Percentiles rank a stretch among this genome's conserved stretches.
phyloP scores from a whole-genome alignment of 306 rosid genomes.

The Sphenostylis stenocarpa region DNA sequence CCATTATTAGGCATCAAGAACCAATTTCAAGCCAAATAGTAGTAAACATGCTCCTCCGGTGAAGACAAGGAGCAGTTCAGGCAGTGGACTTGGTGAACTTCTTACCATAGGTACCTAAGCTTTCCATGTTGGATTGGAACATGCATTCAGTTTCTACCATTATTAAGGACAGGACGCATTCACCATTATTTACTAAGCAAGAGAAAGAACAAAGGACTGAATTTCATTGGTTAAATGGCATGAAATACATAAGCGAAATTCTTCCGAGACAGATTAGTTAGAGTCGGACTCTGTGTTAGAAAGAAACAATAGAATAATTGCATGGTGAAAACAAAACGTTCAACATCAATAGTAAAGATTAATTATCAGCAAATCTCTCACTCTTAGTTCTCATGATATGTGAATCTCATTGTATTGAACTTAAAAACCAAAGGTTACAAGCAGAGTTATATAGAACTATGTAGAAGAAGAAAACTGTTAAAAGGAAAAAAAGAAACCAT shows the following conservation, averaged over 20 bases:
- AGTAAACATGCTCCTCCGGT: neutral
- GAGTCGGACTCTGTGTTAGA: neutral
- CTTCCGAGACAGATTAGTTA: neutral
- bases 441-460: too few species aligned
- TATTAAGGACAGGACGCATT: neutral
- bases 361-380: constrained; percentile 18
- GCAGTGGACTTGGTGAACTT: neutral
- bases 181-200: neutral
- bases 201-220: neutral
- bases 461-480: too few species aligned
- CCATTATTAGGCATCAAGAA: neutral
- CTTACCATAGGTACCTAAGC: neutral
- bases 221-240: neutral
- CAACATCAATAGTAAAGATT: neutral
- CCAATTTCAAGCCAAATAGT: neutral
- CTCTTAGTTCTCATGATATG: too few species aligned
- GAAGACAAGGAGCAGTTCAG: neutral
- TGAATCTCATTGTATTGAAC: too few species aligned
- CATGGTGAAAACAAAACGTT: neutral
- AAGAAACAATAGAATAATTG: neutral
- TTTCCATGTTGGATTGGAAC: neutral
- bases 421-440: too few species aligned
- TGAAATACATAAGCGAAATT: neutral
- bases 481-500: too few species aligned
- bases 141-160: neutral